Evolutionary conservation across 495 filamentous ascomycete species (phyloP).

Genomic region (Parathielavia hyrcaniae): DNA sequence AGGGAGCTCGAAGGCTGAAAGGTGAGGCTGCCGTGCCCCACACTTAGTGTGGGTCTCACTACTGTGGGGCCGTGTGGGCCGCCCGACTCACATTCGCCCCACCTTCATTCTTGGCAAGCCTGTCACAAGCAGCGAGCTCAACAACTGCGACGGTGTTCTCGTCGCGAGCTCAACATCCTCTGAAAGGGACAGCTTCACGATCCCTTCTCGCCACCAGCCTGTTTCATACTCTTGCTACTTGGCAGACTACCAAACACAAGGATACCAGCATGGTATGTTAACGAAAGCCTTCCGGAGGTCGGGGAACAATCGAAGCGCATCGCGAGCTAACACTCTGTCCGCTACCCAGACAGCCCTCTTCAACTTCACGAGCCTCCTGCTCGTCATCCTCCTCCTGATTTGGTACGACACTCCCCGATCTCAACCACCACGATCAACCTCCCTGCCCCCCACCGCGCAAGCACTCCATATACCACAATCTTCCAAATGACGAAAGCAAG

Average conservation of each 20-base stretch:
- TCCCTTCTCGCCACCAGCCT: too few relatives aligned
- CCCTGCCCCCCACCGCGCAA: background rate
- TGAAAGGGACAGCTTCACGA: too few relatives aligned
- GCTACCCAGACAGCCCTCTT: constrained; percentile 77
- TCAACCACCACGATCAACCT: background rate
- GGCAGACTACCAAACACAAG: constrained; percentile 1
- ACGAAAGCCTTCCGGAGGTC: background rate
- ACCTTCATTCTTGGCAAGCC: too few relatives aligned
- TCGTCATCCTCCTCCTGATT: constrained; percentile 89
- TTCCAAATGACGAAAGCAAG: background rate
- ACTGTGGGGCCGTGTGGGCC: too few relatives aligned
- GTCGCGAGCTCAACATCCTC: too few relatives aligned
- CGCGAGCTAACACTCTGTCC: constrained; percentile 26
- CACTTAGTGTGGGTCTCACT: too few relatives aligned
- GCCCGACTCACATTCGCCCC: too few relatives aligned
- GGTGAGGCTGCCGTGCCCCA: too few relatives aligned
- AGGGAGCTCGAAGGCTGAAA: too few relatives aligned
- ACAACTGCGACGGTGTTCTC: too few relatives aligned
- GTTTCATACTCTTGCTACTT: background rate
- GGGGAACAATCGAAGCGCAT: background rate
- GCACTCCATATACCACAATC: background rate
- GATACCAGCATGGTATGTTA: constrained; percentile 29
- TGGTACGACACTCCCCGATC: constrained; percentile 39
- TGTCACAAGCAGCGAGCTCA: too few relatives aligned
- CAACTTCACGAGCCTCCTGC: constrained; percentile 91